Evolutionary conservation across 1,139 yeast species (phyloP).

Genomic region (Spathaspora jeffriesii): DNA sequence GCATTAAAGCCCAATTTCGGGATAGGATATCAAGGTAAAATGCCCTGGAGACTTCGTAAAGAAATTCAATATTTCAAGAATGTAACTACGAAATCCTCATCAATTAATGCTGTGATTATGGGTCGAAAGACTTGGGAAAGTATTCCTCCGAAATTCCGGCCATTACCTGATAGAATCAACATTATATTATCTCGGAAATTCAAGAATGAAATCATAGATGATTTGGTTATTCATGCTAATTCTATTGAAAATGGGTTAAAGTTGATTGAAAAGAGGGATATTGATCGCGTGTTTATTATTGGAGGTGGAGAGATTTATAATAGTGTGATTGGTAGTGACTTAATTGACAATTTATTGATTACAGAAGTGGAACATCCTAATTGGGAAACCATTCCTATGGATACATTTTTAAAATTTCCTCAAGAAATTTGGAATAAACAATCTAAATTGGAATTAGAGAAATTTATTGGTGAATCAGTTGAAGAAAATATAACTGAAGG

Average conservation of each 20-base stretch:
- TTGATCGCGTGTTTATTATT: slow-evolving; percentile 73
- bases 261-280: slow-evolving; percentile 9
- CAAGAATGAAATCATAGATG: slow-evolving; percentile 19
- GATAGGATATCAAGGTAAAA: slow-evolving; percentile 76
- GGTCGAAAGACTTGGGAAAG: slow-evolving; percentile 98
- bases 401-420: slow-evolving; percentile 57
- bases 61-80: slow-evolving; percentile 87
- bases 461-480: slow-evolving; percentile 39
- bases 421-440: slow-evolving; percentile 37
- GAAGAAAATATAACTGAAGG: slow-evolving; percentile 47
- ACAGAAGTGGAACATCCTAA: slow-evolving; percentile 59
- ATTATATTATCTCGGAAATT: slow-evolving; percentile 64
- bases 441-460: slow-evolving; percentile 32
- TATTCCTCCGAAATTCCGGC: slow-evolving; percentile 82
- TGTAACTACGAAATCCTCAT: slow-evolving; percentile 54
- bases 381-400: slow-evolving; percentile 50
- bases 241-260: slow-evolving; percentile 49
- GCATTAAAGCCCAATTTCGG: slow-evolving; percentile 81
- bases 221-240: slow-evolving; percentile 39
- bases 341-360: slow-evolving; percentile 61
- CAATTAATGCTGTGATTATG: slow-evolving; percentile 83
- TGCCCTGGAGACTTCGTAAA: slow-evolving; percentile 86
- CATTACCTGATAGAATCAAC: slow-evolving; percentile 75
- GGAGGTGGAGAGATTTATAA: slow-evolving; percentile 94
- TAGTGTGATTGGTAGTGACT: slow-evolving; percentile 41